Evolutionary conservation across 441 rosid species (phyloP).

Genomic region (Gossypium lobatum): DNA sequence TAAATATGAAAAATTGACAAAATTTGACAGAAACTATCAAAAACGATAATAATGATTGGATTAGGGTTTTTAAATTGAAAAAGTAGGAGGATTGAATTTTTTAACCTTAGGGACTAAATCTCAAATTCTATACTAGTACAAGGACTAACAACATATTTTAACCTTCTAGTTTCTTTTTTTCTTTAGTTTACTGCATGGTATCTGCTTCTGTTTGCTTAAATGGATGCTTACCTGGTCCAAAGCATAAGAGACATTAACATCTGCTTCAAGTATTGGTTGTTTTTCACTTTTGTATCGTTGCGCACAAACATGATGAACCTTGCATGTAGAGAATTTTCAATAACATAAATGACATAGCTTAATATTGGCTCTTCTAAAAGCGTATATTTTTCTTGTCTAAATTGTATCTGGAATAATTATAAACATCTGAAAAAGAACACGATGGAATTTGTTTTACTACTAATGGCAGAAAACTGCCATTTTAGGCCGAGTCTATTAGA

Average conservation of each 20-base stretch:
- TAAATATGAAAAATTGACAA: not conserved
- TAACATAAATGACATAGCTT: not conserved
- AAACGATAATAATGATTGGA: not conserved
- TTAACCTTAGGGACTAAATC: not conserved
- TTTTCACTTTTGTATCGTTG: not conserved
- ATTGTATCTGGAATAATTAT: not conserved
- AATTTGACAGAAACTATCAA: not conserved
- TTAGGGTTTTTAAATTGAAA: not conserved
- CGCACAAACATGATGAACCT: not conserved
- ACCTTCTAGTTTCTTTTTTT: conserved; percentile 11
- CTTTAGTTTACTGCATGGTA: not conserved
- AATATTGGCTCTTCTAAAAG: not conserved
- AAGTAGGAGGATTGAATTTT: not conserved
- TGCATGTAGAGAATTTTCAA: not conserved
- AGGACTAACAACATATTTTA: not conserved
- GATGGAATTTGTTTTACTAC: not conserved
- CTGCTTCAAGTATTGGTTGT: not conserved
- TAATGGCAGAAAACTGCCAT: not conserved
- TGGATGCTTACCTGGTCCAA: not conserved
- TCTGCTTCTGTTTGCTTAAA: conserved; percentile 2
- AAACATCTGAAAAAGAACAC: not conserved
- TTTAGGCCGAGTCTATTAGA: not conserved
- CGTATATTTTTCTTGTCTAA: not conserved
- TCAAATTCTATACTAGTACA: not conserved
- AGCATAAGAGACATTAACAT: not conserved